Conservation (phyloP, 305 asterid genomes). For the Solanum hybrid region DNA sequence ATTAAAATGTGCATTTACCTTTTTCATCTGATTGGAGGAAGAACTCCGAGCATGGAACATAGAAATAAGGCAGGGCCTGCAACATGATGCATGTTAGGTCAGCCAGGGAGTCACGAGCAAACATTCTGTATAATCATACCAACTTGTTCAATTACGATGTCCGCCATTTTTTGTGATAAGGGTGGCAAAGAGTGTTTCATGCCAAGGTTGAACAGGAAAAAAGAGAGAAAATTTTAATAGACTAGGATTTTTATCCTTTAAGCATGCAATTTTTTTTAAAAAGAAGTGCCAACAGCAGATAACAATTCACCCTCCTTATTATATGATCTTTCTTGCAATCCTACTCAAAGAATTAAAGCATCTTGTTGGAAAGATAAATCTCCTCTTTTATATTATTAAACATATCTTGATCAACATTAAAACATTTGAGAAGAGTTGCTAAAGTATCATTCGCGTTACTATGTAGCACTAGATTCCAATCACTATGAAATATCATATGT, state of each 20-base stretch:
- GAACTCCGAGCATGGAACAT: constrained; percentile 62
- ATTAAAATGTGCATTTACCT: constrained; percentile 34
- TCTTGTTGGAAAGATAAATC: neutral
- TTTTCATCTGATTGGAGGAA: constrained; percentile 37
- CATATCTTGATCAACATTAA: neutral
- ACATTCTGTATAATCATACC: neutral
- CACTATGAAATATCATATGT: neutral
- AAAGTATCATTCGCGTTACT: neutral
- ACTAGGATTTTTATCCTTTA: neutral
- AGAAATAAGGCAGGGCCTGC: constrained; percentile 89
- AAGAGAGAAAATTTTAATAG: neutral
- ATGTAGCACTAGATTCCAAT: neutral
- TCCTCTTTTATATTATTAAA: neutral
- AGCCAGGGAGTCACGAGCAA: neutral
- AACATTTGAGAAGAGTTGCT: neutral
- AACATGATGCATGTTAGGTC: constrained; percentile 4
- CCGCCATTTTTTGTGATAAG: neutral
- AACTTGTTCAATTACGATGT: neutral
- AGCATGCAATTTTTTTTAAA: neutral
- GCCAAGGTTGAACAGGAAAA: neutral
- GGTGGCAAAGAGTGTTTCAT: neutral
- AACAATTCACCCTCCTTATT: neutral
- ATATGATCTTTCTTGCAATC: neutral
- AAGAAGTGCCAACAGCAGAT: neutral
- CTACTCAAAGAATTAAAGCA: neutral